phyloP scores from a whole-genome alignment of 164 flowering plant genomes.

The Aristolochia californica region DNA sequence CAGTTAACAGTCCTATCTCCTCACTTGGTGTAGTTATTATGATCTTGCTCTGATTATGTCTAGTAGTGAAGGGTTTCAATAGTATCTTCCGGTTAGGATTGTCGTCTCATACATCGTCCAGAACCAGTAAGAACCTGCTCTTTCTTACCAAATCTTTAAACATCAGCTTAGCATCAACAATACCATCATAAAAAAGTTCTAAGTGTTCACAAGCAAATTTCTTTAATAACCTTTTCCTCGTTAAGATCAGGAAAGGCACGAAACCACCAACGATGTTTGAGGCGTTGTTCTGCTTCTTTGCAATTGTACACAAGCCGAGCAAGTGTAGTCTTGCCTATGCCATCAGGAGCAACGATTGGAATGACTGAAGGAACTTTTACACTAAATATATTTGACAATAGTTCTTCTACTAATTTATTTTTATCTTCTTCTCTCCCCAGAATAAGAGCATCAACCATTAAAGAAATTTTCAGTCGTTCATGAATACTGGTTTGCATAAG shows the following conservation, averaged over 20 bases:
- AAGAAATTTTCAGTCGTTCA: too few species aligned
- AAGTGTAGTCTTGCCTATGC: conserved; percentile 10
- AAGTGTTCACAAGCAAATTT: background rate
- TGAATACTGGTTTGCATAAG: too few species aligned
- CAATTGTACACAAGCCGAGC: conserved; percentile 6
- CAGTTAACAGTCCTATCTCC: background rate
- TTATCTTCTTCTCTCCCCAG: conserved; percentile 2
- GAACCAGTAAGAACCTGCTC: background rate
- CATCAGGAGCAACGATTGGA: conserved; percentile 9
- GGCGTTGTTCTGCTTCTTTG: background rate
- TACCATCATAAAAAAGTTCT: background rate
- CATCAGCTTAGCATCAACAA: background rate
- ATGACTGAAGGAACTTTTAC: background rate
- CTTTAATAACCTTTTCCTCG: background rate
- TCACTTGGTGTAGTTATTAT: too few species aligned
- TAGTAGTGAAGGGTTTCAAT: too few species aligned
- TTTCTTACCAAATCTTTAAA: background rate
- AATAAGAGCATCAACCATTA: background rate
- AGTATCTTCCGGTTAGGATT: too few species aligned
- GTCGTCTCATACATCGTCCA: too few species aligned
- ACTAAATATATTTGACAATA: background rate
- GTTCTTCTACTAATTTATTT: background rate
- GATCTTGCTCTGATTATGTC: too few species aligned
- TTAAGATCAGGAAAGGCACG: background rate
- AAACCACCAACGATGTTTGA: conserved; percentile 1